A percentile compares a stretch with the other conserved stretches of the same genome.
Conservation (phyloP, 306 rosid genomes). For the Citrullus mucosospermus region DNA sequence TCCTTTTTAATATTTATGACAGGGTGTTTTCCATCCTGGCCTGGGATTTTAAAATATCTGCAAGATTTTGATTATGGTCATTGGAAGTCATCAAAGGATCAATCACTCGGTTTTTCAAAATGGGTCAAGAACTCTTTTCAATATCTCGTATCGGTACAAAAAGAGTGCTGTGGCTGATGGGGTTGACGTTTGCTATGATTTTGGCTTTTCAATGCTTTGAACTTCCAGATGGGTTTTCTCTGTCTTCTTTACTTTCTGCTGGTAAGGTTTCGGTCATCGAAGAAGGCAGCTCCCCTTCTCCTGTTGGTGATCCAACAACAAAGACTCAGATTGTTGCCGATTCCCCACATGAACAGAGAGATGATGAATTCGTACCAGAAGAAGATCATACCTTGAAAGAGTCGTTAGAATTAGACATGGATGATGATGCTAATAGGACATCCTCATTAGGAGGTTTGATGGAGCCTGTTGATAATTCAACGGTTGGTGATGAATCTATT, state of each 20-base stretch:
- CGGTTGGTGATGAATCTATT: constrained; percentile 12
- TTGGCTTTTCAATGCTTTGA: constrained; percentile 38
- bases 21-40: constrained; percentile 10
- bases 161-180: constrained; percentile 41
- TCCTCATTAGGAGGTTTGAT: constrained; percentile 7
- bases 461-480: constrained; percentile 17
- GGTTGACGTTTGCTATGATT: constrained; percentile 37
- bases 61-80: constrained; percentile 32
- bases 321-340: constrained; percentile 10
- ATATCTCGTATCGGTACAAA: constrained; percentile 29
- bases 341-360: constrained; percentile 4
- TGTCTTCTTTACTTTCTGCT: constrained; percentile 27
- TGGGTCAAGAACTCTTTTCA: constrained; percentile 39
- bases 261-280: constrained; percentile 13
- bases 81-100: constrained; percentile 14
- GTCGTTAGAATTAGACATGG: constrained; percentile 22
- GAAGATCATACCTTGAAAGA: constrained; percentile 12
- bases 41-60: constrained; percentile 10
- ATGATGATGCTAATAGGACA: not conserved
- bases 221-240: constrained; percentile 28
- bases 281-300: constrained; percentile 17
- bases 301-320: constrained; percentile 15
- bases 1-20: not conserved
- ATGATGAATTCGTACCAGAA: constrained; percentile 11
- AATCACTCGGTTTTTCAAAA: constrained; percentile 18